Base-by-base conservation (phyloP, 441 rosid genomes). In the Adansonia rubrostipa region DNA sequence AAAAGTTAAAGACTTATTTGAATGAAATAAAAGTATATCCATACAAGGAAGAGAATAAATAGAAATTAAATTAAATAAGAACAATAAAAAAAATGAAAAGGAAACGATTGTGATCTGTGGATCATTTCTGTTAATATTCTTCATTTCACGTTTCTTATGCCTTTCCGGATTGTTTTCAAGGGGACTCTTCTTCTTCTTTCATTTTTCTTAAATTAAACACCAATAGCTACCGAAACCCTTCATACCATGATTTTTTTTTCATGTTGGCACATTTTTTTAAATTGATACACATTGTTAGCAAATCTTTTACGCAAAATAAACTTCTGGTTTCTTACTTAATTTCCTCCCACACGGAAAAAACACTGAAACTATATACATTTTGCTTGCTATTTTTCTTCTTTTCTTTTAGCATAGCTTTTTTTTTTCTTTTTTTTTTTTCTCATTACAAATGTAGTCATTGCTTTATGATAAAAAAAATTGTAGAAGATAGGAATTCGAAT, bases 261-360 rank as follows among this genome's bases (percentile, higher is more conserved):
- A 60, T 22, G 36, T 60, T 22, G 22, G 11, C 50, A n/a, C 70
- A 11, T 6, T 6, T 63, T 7, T n/a, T 61, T 9, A 3, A 19
- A 17, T 19, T 45, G 4, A 68, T 24, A 68, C 36, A 68, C 56
- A 22, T 48, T 10, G 17, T 70, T 50, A 70, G 50, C 62, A 4
- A 51, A n/a, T 47, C 15, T 72, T 36, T 72, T 8, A 15, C 28
- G 9, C 22, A 14, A 24, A 28, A 71, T 8, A 15, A 50, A 24
- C 50, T 54, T 17, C 6, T n/a, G 75, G n/a, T 9, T 54, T 64
- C 62, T 20, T 22, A 48, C 45, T 6, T 20, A 24, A 36, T 67
- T 50, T 53, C 70, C 63, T 73, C 77, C 80, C 77, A 71, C 82
- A 80, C 83, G 84, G 80, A 80, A 80, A 67, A 74, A 84, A 82